Conservation (phyloP, 202 grass and related monocot species). For the Zizania palustris region DNA sequence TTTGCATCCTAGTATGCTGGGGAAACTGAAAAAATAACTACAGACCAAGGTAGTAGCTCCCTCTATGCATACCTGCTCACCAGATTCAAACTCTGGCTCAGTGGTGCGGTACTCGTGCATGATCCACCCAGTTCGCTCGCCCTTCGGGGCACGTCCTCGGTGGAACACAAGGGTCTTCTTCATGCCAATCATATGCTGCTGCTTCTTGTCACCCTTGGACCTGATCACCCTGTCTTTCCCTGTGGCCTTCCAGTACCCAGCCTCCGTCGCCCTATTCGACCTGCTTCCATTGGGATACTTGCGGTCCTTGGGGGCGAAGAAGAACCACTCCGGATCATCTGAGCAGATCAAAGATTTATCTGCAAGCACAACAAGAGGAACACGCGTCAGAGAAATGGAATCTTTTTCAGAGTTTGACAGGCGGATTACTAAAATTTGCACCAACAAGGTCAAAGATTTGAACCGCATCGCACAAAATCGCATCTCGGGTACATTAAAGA, state of each 20-base stretch:
- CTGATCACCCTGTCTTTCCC: slow-evolving; percentile 84
- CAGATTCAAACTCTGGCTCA: slow-evolving; percentile 62
- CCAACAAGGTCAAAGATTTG: neutral
- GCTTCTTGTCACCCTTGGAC: slow-evolving; percentile 68
- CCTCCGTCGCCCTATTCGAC: slow-evolving; percentile 77
- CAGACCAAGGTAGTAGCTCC: neutral
- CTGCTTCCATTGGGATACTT: slow-evolving; percentile 72
- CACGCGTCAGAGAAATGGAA: slow-evolving; percentile 13
- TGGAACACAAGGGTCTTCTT: slow-evolving; percentile 97
- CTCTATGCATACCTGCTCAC: slow-evolving; percentile 46
- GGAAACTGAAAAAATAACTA: neutral
- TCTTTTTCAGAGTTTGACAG: slow-evolving; percentile 4
- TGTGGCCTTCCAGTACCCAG: slow-evolving; percentile 96
- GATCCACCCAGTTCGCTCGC: slow-evolving; percentile 71
- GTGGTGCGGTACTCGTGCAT: slow-evolving; percentile 94
- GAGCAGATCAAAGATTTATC: slow-evolving; percentile 73
- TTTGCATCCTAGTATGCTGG: neutral
- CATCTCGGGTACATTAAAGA: slow-evolving; percentile 39
- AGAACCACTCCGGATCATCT: slow-evolving; percentile 90
- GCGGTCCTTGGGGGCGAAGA: slow-evolving; percentile 71
- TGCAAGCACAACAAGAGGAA: slow-evolving; percentile 18
- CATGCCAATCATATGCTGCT: slow-evolving; percentile 63
- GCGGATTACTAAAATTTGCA: neutral
- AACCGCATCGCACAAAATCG: slow-evolving; percentile 40
- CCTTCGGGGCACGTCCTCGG: slow-evolving; percentile 72